Evolutionary conservation across 352 stramenopile species (phyloP), one percentile per base, ranked within the genome.

Genomic region (Pythium biforme): DNA sequence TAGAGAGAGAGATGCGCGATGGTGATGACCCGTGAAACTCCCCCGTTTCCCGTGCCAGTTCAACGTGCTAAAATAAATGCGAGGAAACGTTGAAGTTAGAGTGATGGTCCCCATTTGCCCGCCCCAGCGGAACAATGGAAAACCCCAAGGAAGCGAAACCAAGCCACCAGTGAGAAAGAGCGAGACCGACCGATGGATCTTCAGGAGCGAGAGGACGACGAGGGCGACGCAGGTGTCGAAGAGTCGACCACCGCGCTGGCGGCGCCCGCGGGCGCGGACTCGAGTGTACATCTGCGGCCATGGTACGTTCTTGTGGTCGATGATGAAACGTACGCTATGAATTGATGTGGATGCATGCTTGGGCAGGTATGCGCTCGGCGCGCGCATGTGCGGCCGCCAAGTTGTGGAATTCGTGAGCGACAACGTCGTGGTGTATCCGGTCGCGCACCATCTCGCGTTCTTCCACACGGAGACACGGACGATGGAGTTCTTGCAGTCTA

Each of bases 401-500:
- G 33, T 68, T 9, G 72, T 92, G 10, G 79, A 89, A 41, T 91
- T 91, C 51, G 57, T 81, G 11, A 75, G 53, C 34, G 85, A 94
- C 25, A 72, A 53, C 20, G 55, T 73, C 6, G 71, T 91, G 7
- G 76, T 89, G 46, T 92, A 90, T 43, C 81, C 85, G 0, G 80
- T 79, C 1, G 85, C 73, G 0, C 79, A 92, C 43, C 81, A 92
- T 54, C 66, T 92, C 31, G 69, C 51, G 2, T 59, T 92, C 15
- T 86, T 86, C 62, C 76, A 92, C 50, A 62, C 84, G 0, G 85
- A 91, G 45, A 77, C 26, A 19, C 71, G 68, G 6, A 40, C 26
- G 6, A 92, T 94, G 83, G 83, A 90, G 26, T 94, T 94, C 33
- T 68, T 94, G 22, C 75, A 92, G 48, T 73, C 80, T 19, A 76